These are phyloP conservation scores for Xanthoparmelia taractica DNA, from an alignment of 495 filamentous ascomycete species.

Conservation along the genomic window DNA sequence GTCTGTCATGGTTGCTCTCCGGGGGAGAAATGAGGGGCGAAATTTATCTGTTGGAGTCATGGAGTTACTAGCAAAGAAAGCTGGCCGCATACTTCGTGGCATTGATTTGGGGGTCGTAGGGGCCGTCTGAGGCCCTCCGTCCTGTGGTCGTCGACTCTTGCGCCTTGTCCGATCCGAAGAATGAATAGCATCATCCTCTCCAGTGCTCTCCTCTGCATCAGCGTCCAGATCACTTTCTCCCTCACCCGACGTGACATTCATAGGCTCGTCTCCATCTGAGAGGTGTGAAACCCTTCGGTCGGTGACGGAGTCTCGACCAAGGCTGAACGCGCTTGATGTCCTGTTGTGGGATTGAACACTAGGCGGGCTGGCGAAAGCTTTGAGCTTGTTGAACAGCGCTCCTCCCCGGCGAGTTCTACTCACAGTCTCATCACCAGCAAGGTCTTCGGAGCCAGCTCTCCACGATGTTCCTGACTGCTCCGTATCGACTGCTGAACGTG, in stretches of 20 bases:
- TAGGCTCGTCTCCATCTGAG: slow-evolving; percentile 43
- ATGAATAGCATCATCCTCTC: slow-evolving; percentile 43
- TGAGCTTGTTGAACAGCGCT: slow-evolving; percentile 61
- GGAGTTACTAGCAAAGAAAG: slow-evolving; percentile 41
- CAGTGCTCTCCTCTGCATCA: slow-evolving; percentile 65
- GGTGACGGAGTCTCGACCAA: slow-evolving; percentile 20
- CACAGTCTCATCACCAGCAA: slow-evolving; percentile 44
- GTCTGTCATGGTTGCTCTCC: slow-evolving; percentile 63
- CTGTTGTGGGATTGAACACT: slow-evolving; percentile 38
- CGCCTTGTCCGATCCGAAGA: slow-evolving; percentile 35
- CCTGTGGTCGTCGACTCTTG: slow-evolving; percentile 49
- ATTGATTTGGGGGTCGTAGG: slow-evolving; percentile 52
- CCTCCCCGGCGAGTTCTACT: slow-evolving; percentile 47
- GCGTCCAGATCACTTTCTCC: slow-evolving; percentile 63
- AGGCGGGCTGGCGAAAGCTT: slow-evolving; percentile 44
- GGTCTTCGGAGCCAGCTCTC: slow-evolving; percentile 49
- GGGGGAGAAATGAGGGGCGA: slow-evolving; percentile 49
- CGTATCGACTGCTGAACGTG: slow-evolving; percentile 40
- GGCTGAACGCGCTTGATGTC: slow-evolving; percentile 37
- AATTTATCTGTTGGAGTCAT: slow-evolving; percentile 42
- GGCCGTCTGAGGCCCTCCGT: slow-evolving; percentile 47
- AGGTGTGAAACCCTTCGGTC: slow-evolving; percentile 33
- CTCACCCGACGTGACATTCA: slow-evolving; percentile 49
- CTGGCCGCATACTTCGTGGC: slow-evolving; percentile 31
- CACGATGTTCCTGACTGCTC: slow-evolving; percentile 41